Percentiles rank a stretch among this genome's conserved stretches.
Conservation (phyloP, 164 flowering plant genomes). For the Macadamia tetraphylla region DNA sequence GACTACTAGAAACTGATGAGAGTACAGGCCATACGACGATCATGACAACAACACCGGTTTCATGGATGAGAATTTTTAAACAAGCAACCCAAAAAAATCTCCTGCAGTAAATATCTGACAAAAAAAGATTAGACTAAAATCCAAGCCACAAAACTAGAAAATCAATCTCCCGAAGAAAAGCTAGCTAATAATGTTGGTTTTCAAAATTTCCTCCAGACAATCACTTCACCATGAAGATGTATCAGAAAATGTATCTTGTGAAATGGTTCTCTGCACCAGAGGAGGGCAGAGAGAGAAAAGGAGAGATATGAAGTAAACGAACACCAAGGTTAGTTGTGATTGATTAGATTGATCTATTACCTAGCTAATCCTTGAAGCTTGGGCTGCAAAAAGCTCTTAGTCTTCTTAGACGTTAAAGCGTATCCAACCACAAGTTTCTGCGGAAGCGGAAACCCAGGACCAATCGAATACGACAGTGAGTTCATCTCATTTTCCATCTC, state of each 20-base stretch:
- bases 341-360: constrained; percentile 8
- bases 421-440: constrained; percentile 28
- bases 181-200: too few species aligned
- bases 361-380: constrained; percentile 25
- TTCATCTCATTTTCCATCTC: constrained; percentile 19
- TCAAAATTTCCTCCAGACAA: too few species aligned
- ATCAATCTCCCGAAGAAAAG: neutral
- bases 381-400: constrained; percentile 33
- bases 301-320: neutral
- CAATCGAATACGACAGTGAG: constrained; percentile 10
- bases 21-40: too few species aligned
- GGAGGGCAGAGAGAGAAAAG: neutral
- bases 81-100: too few species aligned
- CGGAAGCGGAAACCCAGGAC: constrained; percentile 11
- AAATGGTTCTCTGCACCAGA: neutral
- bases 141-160: neutral
- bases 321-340: neutral
- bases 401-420: constrained; percentile 34
- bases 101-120: too few species aligned
- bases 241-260: too few species aligned
- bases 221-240: too few species aligned
- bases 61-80: too few species aligned
- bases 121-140: neutral
- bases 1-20: too few species aligned
- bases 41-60: too few species aligned